Conservation (phyloP, 2,329 filamentous ascomycete genomes). For the Aspergillus sp. region DNA sequence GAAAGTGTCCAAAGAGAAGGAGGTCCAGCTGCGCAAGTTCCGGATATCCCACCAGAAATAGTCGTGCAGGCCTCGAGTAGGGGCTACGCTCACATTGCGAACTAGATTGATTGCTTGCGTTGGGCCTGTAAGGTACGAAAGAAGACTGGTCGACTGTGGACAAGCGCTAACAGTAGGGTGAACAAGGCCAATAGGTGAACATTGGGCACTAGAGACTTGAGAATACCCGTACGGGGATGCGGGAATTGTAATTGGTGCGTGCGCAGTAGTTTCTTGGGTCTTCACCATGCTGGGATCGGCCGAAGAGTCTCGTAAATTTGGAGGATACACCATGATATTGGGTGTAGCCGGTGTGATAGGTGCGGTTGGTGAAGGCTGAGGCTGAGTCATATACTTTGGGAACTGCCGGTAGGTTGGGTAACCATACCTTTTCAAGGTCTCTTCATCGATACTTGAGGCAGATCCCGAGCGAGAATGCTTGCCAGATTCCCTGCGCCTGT, state of each 20-base stretch:
- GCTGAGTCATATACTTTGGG: constrained; percentile 56
- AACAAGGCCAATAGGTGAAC: constrained; percentile 25
- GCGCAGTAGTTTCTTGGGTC: constrained; percentile 37
- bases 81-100: constrained; percentile 69
- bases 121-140: constrained; percentile 73
- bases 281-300: constrained; percentile 40
- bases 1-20: constrained; percentile 73
- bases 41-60: constrained; percentile 97
- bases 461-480: constrained; percentile 62
- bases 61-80: constrained; percentile 66
- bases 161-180: constrained; percentile 29
- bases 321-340: constrained; percentile 38
- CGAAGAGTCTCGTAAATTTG: constrained; percentile 31
- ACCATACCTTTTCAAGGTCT: constrained; percentile 67
- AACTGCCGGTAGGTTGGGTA: constrained; percentile 84
- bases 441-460: constrained; percentile 66
- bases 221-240: constrained; percentile 28
- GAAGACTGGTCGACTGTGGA: constrained; percentile 62
- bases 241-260: constrained; percentile 28
- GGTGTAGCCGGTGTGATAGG: constrained; percentile 41
- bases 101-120: constrained; percentile 84
- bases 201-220: constrained; percentile 25
- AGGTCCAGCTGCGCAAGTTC: constrained; percentile 78
- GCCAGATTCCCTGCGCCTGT: constrained; percentile 40
- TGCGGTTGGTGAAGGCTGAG: constrained; percentile 41